phyloP scores from a whole-genome alignment of 495 filamentous ascomycete species.

The Daldinia caldariorum region DNA sequence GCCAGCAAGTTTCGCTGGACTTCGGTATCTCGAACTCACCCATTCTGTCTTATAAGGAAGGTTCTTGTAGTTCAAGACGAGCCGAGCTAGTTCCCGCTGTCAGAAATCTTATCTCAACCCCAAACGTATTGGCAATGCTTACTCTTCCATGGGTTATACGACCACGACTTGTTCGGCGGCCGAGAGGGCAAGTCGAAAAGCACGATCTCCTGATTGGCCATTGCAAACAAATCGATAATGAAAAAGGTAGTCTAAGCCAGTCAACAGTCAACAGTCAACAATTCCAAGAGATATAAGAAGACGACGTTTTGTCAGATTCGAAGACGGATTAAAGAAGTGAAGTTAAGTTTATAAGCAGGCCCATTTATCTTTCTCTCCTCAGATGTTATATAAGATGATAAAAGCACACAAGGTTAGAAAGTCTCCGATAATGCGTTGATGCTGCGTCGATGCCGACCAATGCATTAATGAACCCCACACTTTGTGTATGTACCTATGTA shows the following conservation, averaged over 20 bases:
- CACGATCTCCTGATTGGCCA: constrained; percentile 49
- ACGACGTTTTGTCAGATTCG: neutral
- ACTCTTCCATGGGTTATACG: constrained; percentile 71
- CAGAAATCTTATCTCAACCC: neutral
- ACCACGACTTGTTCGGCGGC: constrained; percentile 59
- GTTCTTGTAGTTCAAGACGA: constrained; percentile 69
- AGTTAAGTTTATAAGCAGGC: neutral
- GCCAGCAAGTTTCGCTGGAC: neutral
- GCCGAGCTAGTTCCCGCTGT: constrained; percentile 55
- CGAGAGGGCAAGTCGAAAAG: constrained; percentile 68
- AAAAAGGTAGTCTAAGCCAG: neutral
- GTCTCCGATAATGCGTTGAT: neutral
- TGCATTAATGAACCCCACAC: neutral
- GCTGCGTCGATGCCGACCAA: no score
- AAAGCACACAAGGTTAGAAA: neutral
- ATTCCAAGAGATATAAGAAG: constrained; percentile 11
- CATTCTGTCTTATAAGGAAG: constrained; percentile 72
- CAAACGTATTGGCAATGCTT: constrained; percentile 29
- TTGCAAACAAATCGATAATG: neutral
- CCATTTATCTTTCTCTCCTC: neutral
- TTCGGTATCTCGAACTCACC: constrained; percentile 47
- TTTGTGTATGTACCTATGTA: neutral
- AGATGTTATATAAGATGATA: neutral
- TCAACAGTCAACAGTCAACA: neutral
- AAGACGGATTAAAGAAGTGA: neutral